phyloP scores from a whole-genome alignment of 1,284 basidiomycete genomes.

The Malassezia sp. region DNA sequence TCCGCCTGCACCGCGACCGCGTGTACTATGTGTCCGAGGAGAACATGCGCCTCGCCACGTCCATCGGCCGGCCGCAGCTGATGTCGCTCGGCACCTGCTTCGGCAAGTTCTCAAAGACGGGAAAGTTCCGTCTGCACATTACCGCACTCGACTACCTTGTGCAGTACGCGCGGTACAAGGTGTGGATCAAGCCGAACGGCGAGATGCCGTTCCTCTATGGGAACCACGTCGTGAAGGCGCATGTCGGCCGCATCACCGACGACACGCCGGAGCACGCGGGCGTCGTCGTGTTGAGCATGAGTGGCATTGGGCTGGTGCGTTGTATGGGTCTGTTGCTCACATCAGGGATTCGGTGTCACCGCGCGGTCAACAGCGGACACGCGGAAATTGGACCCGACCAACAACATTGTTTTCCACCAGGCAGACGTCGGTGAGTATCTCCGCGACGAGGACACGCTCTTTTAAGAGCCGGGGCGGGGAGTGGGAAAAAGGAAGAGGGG shows the following conservation, averaged over 20 bases:
- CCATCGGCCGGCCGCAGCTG: constrained; percentile 81
- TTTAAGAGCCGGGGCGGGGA: no score
- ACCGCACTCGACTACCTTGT: constrained; percentile 85
- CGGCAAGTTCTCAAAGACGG: constrained; percentile 93
- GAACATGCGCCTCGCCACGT: constrained; percentile 78
- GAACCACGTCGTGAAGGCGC: constrained; percentile 96
- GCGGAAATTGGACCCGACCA: constrained; percentile 91
- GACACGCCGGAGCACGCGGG: constrained; percentile 98
- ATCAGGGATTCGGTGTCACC: constrained; percentile 97
- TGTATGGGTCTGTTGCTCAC: no score
- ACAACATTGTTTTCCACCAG: constrained; percentile 97
- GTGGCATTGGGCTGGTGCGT: constrained; percentile 72
- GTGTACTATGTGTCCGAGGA: constrained; percentile 43
- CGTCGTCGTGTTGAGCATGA: constrained; percentile 93
- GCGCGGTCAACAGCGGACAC: constrained; percentile 91
- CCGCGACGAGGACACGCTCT: constrained; percentile 40
- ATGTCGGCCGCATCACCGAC: constrained; percentile 95
- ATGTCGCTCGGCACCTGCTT: constrained; percentile 90
- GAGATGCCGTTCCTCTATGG: constrained; percentile 99
- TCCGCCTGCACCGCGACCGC: constrained; percentile 46
- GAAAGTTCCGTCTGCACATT: constrained; percentile 95
- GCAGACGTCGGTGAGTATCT: constrained; percentile 51
- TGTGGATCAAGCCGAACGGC: constrained; percentile 98
- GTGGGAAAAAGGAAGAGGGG: no score
- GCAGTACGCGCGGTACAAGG: constrained; percentile 96